Percentiles rank a stretch among this genome's conserved stretches.
Conservation (phyloP, 345 rosid genomes). For the Mercurialis annua region DNA sequence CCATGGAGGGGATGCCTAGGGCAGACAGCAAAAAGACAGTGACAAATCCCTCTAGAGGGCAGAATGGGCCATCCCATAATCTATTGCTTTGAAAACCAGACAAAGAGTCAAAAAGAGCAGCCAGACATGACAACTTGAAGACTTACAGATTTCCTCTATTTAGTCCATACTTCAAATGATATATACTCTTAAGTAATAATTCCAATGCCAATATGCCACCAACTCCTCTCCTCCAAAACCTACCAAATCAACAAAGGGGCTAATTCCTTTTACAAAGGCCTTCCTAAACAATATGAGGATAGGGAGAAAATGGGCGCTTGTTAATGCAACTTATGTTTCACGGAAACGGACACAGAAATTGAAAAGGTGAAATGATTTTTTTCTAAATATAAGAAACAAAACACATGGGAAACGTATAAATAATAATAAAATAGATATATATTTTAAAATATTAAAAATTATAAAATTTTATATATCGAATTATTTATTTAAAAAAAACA, state of each 20-base stretch:
- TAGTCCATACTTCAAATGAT: background rate
- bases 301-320: too few species aligned
- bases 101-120: conserved; percentile 4
- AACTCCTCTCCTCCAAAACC: background rate
- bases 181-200: background rate
- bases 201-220: background rate
- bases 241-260: too few species aligned
- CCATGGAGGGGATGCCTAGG: background rate
- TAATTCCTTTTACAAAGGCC: too few species aligned
- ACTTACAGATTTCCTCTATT: background rate
- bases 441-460: too few species aligned
- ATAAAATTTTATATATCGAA: too few species aligned
- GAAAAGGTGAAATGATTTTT: too few species aligned
- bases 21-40: background rate
- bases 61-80: conserved; percentile 3
- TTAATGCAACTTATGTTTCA: too few species aligned
- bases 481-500: too few species aligned
- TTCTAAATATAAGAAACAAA: background rate
- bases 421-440: background rate
- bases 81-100: background rate
- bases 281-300: too few species aligned
- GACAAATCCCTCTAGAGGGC: background rate
- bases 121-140: background rate
- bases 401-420: too few species aligned
- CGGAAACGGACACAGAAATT: too few species aligned